A percentile compares a stretch with the other conserved stretches of the same genome.
Conservation (phyloP, 1,139 yeast species). For the Yamadazyma pseudoaaseri region DNA sequence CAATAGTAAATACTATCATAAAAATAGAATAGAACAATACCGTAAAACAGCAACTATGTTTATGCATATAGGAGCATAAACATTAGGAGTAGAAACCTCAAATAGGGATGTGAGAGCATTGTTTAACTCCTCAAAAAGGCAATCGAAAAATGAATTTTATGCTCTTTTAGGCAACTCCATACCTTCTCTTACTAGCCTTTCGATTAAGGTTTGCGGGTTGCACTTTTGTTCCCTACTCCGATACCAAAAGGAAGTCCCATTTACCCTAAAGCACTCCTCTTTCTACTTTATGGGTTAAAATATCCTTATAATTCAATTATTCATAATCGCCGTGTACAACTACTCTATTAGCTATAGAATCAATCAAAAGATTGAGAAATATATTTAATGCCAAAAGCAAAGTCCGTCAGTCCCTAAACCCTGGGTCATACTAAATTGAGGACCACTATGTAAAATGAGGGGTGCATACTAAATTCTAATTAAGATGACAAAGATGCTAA, state of each 20-base stretch:
- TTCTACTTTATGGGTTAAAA: too few species aligned
- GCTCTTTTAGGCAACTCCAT: not conserved
- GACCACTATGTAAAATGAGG: not conserved
- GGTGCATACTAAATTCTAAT: too few species aligned
- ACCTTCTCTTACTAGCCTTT: too few species aligned
- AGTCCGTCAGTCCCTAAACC: not conserved
- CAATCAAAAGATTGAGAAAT: not conserved
- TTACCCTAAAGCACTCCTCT: not conserved
- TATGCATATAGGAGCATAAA: too few species aligned
- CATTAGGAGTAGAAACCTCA: not conserved
- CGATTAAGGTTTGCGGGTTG: not conserved
- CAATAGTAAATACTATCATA: not conserved
- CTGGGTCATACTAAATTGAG: not conserved
- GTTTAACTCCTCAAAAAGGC: not conserved
- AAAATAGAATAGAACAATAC: too few species aligned
- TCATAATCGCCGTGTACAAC: not conserved
- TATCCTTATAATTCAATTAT: not conserved
- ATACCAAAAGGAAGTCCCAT: not conserved
- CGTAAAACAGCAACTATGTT: too few species aligned
- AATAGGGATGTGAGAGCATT: not conserved
- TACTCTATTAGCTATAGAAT: not conserved
- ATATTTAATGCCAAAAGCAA: not conserved
- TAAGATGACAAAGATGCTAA: too few species aligned
- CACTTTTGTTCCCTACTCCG: not conserved
- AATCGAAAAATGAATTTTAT: not conserved